Evolutionary conservation across 2,329 filamentous ascomycete genomes (phyloP), one percentile per base, ranked within the genome.

Genomic region (Trichoderma harzianum): DNA sequence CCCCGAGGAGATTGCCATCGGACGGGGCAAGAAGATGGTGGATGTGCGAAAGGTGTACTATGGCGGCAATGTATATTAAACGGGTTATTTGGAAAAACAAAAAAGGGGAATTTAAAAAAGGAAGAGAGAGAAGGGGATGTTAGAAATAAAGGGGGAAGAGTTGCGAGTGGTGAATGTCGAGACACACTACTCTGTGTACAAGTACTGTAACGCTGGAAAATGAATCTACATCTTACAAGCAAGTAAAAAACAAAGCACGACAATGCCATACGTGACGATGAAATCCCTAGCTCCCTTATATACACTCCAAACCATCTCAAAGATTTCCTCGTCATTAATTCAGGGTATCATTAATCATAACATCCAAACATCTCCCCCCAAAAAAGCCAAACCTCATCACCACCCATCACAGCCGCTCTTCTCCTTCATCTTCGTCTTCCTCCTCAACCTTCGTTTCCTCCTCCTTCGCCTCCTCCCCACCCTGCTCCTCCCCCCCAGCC

Each of bases 31-130:
- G 88, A 99, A 99, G 88, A 81, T 99, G 79, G 94, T 99, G 39
- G 96, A 99, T 85, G 93, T 95, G 75, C 87, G 96, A 77, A 98
- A 96, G 86, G 96, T 98, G 78, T 99, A 99, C 85, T 98, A 98
- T 83, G 94, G 93, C 67, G 94, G 94, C 51, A 87, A 87, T 82
- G 87, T 92, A 81, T 87, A 89, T 79, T 89, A 87, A 79, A 68
- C 68, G 51, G 55, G 24, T 21, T 43, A 32, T 43, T 64, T 47
- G 51, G 60, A 53, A 34, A 11, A 24, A 3, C 32, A 26, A 43
- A 62, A 5, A 47, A 12, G 64, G 62, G 16, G 14, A 14, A 51
- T 6, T 57, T n/a, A 18, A 60, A n/a, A 21, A n/a, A 18, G 62
- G 64, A 3, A 26, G 57, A 60, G 21, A 24, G 58, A 34, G 10